Percentiles rank a stretch among this genome's conserved stretches.
Evolutionary conservation across 139 green algal genomes (phyloP).

Genomic region (Coelastrella sp.): DNA sequence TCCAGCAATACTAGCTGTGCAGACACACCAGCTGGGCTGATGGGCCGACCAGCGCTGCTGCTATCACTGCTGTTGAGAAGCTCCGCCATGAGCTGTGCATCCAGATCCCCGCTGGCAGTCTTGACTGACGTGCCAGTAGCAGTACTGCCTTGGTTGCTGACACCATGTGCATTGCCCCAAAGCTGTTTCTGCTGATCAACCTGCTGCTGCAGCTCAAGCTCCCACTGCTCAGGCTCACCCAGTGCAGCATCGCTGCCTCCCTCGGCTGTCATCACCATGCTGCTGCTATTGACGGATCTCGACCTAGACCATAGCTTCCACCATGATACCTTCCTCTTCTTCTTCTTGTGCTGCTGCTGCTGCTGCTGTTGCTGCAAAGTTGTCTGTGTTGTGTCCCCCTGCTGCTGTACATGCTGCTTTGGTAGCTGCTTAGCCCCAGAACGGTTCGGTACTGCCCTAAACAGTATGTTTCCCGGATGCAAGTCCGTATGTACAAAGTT

Average conservation of each 20-base stretch:
- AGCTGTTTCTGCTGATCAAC: conserved; percentile 30
- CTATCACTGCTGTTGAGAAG: conserved; percentile 13
- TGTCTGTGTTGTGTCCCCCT: not conserved
- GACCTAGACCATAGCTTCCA: not conserved
- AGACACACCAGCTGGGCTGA: not conserved
- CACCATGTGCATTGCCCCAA: not conserved
- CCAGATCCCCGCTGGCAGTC: too few species aligned
- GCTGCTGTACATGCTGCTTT: conserved; percentile 10
- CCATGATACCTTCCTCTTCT: not conserved
- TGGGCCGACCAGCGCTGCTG: not conserved
- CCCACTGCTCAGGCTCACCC: not conserved
- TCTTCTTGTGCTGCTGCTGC: not conserved
- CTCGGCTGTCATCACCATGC: not conserved
- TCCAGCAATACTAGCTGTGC: conserved; percentile 88
- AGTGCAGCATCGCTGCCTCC: not conserved
- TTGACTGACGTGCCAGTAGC: too few species aligned
- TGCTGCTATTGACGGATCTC: too few species aligned
- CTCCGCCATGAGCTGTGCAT: not conserved
- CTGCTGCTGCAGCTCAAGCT: conserved; percentile 39
- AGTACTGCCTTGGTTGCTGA: not conserved
- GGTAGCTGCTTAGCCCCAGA: not conserved
- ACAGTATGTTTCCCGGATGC: conserved; percentile 78
- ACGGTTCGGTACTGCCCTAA: conserved; percentile 2
- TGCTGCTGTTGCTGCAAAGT: conserved; percentile 17
- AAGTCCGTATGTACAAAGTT: conserved; percentile 96